Base-by-base conservation (phyloP, 2,329 filamentous ascomycete species). In the Didymella sp. region DNA sequence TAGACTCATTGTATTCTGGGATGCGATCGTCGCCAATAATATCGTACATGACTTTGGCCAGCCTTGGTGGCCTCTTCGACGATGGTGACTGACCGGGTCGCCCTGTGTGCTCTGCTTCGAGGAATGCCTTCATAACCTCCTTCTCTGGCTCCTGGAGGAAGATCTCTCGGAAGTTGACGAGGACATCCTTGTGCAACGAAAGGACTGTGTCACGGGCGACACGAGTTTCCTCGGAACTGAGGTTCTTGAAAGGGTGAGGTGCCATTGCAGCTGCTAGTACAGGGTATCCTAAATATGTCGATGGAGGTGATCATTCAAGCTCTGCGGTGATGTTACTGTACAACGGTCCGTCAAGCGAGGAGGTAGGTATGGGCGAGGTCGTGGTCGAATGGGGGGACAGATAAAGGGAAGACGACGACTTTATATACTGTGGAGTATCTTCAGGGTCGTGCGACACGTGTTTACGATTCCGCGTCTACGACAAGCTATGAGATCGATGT, bases 21-120 rank as follows among this genome's bases (percentile, higher is more conserved):
- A 82, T 73, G 38, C 79, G 81, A 38, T 84, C 80, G 5, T 71
- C 65, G 1, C 82, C 81, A 54, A 85, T 80, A 45, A 86, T 78
- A 71, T 83, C 84, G 73, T 86, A 87, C 61, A 83, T 79, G 30
- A 82, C 81, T 41, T 81, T 77, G 2, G 83, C 84, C 46, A 83
- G 66, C 27, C 84, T 78, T 7, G 79, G 75, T 13, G 82, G 83
- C 2, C 78, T 74, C 13, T 78, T 77, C 2, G 78, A 79, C 2
- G 67, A 62, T 19, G 77, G 76, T 51, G 71, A 76, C n/a, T 70
- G 63, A 38, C 71, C 72, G 6, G 77, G 72, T 27, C 51, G 66
- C 42, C 73, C 71, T 28, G 69, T 59, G 58, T 83, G 81, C 60
- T 84, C 82, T 2, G 80, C 70, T 0, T 78, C 76, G 4, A 84